phyloP scores from a whole-genome alignment of 116 monocot genomes.

The Cymodocea nodosa region DNA sequence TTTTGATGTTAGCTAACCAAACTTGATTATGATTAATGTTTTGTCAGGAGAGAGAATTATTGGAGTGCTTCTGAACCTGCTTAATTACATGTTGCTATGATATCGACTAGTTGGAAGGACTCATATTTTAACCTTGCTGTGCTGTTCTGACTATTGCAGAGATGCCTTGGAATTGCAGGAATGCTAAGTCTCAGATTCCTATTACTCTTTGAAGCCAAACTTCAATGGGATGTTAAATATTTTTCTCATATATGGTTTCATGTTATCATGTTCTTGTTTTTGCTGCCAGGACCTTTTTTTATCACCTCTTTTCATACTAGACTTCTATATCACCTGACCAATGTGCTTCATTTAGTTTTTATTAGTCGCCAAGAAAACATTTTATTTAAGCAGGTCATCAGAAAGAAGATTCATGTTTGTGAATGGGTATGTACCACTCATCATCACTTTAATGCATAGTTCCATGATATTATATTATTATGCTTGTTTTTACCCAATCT shows the following conservation, averaged over 20 bases:
- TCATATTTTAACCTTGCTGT: constrained; percentile 80
- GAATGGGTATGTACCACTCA: constrained; percentile 2
- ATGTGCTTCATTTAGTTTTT: background rate
- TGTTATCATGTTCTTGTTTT: background rate
- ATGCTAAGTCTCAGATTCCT: constrained; percentile 1
- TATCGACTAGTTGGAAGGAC: constrained; percentile 62
- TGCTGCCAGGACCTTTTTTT: background rate
- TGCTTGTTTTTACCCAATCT: background rate
- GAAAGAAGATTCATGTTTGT: background rate
- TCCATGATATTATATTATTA: background rate
- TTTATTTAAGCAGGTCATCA: background rate
- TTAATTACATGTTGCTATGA: constrained; percentile 68
- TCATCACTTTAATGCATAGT: background rate
- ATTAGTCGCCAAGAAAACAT: background rate
- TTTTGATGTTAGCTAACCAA: background rate
- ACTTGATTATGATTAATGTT: constrained; percentile 3
- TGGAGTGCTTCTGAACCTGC: constrained; percentile 30
- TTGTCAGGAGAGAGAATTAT: constrained; percentile 6
- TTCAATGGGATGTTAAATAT: background rate
- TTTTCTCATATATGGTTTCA: background rate
- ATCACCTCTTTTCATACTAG: background rate
- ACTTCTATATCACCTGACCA: background rate
- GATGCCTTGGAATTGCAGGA: constrained; percentile 2
- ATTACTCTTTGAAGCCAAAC: background rate
- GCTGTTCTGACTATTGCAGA: constrained; percentile 68